phyloP scores from a whole-genome alignment of 495 filamentous ascomycete species.

The Penicillium lividum region DNA sequence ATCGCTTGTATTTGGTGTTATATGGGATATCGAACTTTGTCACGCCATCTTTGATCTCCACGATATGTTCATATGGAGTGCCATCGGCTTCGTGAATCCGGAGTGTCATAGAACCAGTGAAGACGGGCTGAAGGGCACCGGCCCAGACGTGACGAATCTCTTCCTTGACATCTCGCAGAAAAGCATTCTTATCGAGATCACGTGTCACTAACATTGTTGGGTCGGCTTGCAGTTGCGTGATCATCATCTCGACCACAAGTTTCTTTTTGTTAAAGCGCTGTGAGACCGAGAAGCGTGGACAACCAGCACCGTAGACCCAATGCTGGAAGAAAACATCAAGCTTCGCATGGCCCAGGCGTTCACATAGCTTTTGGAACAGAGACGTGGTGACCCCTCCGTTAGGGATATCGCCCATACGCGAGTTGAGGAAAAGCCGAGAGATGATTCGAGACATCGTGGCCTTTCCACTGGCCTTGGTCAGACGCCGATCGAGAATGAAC shows the following conservation, averaged over 20 bases:
- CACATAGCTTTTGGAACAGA: constrained; percentile 76
- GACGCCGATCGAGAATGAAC: constrained; percentile 86
- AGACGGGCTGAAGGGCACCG: constrained; percentile 69
- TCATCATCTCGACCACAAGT: constrained; percentile 89
- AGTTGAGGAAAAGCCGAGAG: constrained; percentile 74
- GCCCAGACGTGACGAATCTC: constrained; percentile 68
- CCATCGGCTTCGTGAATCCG: constrained; percentile 98
- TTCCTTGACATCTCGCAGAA: constrained; percentile 82
- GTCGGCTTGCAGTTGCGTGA: constrained; percentile 74
- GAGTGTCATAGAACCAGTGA: constrained; percentile 95
- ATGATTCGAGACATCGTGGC: constrained; percentile 84
- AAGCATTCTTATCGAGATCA: constrained; percentile 64
- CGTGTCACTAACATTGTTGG: constrained; percentile 39
- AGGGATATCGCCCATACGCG: constrained; percentile 72
- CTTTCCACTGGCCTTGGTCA: constrained; percentile 82
- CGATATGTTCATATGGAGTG: constrained; percentile 97
- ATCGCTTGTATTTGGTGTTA: constrained; percentile 97
- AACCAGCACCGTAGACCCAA: constrained; percentile 87
- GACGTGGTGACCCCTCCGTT: constrained; percentile 73
- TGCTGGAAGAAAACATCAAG: constrained; percentile 88
- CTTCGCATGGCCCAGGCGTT: constrained; percentile 81
- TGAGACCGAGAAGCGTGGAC: constrained; percentile 78
- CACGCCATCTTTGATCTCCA: constrained; percentile 83
- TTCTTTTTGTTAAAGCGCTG: constrained; percentile 98
- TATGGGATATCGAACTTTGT: constrained; percentile 93